These are phyloP conservation scores for Pachyrhizus erosus DNA, from an alignment of 306 rosid genomes.

Conservation along the genomic window DNA sequence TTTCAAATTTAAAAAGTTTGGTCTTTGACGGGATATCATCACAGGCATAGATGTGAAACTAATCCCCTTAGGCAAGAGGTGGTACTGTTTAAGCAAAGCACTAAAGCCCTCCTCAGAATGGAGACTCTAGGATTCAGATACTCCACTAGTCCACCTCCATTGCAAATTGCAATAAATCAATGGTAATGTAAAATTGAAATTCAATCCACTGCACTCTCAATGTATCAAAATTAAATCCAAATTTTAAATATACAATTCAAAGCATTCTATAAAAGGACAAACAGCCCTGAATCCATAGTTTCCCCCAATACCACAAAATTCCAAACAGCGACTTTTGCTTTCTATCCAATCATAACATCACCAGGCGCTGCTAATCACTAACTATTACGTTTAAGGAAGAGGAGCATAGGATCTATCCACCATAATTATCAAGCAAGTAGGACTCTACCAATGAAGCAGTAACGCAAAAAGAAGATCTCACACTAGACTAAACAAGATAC, in stretches of 20 bases:
- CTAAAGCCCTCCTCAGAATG: background rate
- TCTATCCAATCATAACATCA: slow-evolving; percentile 18
- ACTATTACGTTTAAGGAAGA: background rate
- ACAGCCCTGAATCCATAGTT: background rate
- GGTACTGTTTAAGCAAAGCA: background rate
- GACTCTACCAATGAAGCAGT: background rate
- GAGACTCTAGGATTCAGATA: background rate
- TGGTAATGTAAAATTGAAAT: background rate
- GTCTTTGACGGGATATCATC: background rate
- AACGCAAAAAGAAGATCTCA: background rate
- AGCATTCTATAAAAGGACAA: slow-evolving; percentile 24
- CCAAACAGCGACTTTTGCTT: background rate
- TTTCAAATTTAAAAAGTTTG: background rate
- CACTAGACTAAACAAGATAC: slow-evolving; percentile 29
- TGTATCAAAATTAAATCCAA: slow-evolving; percentile 6
- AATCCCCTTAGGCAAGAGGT: background rate
- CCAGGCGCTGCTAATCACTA: background rate
- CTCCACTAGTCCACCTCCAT: background rate
- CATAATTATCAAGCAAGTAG: slow-evolving; percentile 3
- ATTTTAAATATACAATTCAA: slow-evolving; percentile 15
- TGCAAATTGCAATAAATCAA: background rate
- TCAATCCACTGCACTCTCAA: background rate
- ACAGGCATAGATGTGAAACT: background rate
- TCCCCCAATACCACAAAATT: slow-evolving; percentile 1
- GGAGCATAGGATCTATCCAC: background rate